Conservation (phyloP, 2,329 filamentous ascomycete species). For the Onygenales sp. region DNA sequence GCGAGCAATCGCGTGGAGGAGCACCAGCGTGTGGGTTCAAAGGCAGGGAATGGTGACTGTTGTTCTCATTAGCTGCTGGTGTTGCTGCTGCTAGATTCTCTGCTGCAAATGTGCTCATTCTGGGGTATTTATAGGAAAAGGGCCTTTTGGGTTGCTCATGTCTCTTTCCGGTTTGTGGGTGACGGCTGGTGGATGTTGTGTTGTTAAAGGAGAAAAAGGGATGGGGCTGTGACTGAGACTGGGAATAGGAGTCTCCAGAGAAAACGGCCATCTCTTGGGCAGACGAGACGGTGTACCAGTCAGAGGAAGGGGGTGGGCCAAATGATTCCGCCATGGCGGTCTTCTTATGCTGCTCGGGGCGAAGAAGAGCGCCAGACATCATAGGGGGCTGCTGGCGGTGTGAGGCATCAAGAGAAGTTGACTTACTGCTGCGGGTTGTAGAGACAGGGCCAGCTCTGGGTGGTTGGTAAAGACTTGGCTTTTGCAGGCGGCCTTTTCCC, state of each 20-base stretch:
- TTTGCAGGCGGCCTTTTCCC: not conserved
- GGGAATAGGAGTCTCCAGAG: not conserved
- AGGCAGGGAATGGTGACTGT: conserved; percentile 10
- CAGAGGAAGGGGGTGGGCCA: not conserved
- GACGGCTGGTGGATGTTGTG: not conserved
- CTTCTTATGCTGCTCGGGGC: not conserved
- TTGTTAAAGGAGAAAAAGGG: not conserved
- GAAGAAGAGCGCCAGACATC: not conserved
- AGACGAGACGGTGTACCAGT: conserved; percentile 1
- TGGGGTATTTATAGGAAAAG: conserved; percentile 2
- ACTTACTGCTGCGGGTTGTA: conserved; percentile 12
- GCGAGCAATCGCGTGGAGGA: not conserved
- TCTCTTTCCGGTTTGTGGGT: not conserved
- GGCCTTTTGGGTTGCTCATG: not conserved
- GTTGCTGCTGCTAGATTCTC: not conserved
- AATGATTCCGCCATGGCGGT: not conserved
- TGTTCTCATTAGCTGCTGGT: conserved; percentile 8
- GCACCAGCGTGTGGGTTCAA: not conserved
- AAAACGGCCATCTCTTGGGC: not conserved
- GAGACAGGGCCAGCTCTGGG: conserved; percentile 1
- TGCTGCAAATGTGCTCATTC: not conserved
- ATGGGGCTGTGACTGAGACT: too few relatives aligned
- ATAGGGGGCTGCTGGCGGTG: not conserved
- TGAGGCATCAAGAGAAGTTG: conserved; percentile 4
- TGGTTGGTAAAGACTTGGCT: not conserved